Base-by-base conservation (phyloP, 345 rosid genomes). In the Ceriops decandra region DNA sequence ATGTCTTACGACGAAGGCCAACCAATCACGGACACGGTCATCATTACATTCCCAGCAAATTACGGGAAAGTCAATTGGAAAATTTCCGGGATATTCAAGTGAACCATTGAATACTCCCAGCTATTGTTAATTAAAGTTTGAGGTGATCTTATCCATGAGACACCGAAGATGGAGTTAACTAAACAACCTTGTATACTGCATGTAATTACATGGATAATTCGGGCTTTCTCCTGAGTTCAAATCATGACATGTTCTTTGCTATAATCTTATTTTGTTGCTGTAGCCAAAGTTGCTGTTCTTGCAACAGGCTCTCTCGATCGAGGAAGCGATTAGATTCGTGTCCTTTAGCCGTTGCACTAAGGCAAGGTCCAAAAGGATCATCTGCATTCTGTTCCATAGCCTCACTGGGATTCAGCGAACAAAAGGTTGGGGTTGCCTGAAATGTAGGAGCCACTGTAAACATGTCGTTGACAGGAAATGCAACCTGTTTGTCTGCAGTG, bases 201-300 rank as follows among this genome's bases (percentile, higher is more conserved):
- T 38, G 46, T 38, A 11, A 38, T 42, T 42, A 42, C 49, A 3
- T 42, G 2, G 49, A 11, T 3, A 42, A 13, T 42, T 42, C 49
- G 17, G 15, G 49, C 19, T 16, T 22, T 8, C 13, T 36, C 20
- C 30, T 32, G 24, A 32, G 61, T 65, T 7, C 52, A 17, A 72
- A 77, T 85, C 76, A 83, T 52, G 69, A 46, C 52, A 73, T 54
- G 60, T 81, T 86, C 72, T 88, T 90, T 26, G 89, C 79, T 19
- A 93, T 85, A 53, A 93, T 89, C 81, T 81, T 86, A 73, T 82
- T 85, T 73, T 93, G 93, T 68, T 85, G 75, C 77, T 84, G 84
- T 72, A 87, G 73, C 97, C 98, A 91, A 35, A 84, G 7, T 49
- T 84, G 83, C 22, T 88, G 93, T 74, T 93, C 86, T 56, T 76